Evolutionary conservation across 2,329 filamentous ascomycete species (phyloP).

Genomic region (Emericellopsis atlantica): DNA sequence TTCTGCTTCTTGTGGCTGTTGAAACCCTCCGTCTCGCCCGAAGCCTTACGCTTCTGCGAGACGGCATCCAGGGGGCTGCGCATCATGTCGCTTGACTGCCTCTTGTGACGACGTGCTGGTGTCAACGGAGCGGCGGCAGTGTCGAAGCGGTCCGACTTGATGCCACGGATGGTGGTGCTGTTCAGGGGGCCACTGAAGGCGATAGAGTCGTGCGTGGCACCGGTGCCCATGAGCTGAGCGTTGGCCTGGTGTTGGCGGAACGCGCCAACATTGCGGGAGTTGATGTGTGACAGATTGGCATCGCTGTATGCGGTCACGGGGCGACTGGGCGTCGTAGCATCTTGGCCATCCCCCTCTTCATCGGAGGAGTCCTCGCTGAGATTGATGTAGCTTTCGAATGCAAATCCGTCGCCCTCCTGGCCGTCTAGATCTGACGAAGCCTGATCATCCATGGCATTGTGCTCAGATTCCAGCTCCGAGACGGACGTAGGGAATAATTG

Average conservation of each 20-base stretch:
- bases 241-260: constrained; percentile 61
- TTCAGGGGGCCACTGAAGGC: constrained; percentile 48
- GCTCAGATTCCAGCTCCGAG: too few species aligned
- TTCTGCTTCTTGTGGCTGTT: constrained; percentile 40
- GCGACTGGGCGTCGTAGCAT: constrained; percentile 29
- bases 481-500: too few species aligned
- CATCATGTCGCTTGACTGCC: constrained; percentile 25
- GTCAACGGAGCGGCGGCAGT: constrained; percentile 58
- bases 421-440: background rate
- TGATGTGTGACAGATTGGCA: constrained; percentile 44
- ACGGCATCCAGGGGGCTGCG: constrained; percentile 36
- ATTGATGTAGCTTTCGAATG: constrained; percentile 40
- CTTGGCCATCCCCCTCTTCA: constrained; percentile 40
- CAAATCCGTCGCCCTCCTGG: background rate
- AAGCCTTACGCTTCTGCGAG: constrained; percentile 43
- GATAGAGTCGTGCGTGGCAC: constrained; percentile 49
- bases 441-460: background rate
- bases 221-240: constrained; percentile 47
- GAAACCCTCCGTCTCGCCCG: constrained; percentile 21
- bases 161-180: constrained; percentile 46
- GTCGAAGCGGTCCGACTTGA: constrained; percentile 53
- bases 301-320: constrained; percentile 36
- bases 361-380: constrained; percentile 48
- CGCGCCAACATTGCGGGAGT: constrained; percentile 57
- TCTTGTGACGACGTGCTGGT: constrained; percentile 48